These are phyloP conservation scores for Ramularia endophylla DNA, from an alignment of 2,329 filamentous ascomycete species.

Conservation along the genomic window DNA sequence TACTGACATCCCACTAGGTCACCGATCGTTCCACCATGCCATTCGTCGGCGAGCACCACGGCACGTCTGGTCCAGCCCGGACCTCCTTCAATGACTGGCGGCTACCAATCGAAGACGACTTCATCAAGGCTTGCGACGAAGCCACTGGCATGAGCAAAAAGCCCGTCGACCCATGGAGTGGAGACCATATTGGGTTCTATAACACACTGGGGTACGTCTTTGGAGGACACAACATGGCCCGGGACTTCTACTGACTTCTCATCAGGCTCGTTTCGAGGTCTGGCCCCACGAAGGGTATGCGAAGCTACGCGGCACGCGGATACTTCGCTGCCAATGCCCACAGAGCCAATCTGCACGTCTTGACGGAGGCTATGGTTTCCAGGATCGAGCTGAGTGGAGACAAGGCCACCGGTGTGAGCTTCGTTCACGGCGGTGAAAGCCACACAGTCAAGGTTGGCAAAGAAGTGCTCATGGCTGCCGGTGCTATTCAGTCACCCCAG, in stretches of 20 bases:
- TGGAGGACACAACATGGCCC: neutral
- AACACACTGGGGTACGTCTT: conserved; percentile 1
- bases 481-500: conserved; percentile 52
- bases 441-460: conserved; percentile 31
- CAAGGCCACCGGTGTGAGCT: conserved; percentile 37
- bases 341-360: conserved; percentile 28
- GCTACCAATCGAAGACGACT: conserved; percentile 32
- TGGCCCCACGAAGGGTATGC: conserved; percentile 28
- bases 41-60: conserved; percentile 31
- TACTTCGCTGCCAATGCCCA: conserved; percentile 29
- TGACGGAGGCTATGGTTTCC: conserved; percentile 39
- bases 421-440: conserved; percentile 34
- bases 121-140: conserved; percentile 31
- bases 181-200: conserved; percentile 29
- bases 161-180: conserved; percentile 32
- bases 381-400: conserved; percentile 43
- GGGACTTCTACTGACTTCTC: neutral
- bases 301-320: conserved; percentile 31
- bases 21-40: conserved; percentile 25
- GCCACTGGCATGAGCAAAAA: conserved; percentile 31
- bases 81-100: conserved; percentile 33
- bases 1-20: too few species aligned
- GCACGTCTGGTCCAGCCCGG: conserved; percentile 30
- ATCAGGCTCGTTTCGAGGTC: conserved; percentile 23
- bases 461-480: conserved; percentile 56